A percentile compares a stretch with the other conserved stretches of the same genome.
Conservation (phyloP, 495 filamentous ascomycete genomes). For the Penicillium fimorum region DNA sequence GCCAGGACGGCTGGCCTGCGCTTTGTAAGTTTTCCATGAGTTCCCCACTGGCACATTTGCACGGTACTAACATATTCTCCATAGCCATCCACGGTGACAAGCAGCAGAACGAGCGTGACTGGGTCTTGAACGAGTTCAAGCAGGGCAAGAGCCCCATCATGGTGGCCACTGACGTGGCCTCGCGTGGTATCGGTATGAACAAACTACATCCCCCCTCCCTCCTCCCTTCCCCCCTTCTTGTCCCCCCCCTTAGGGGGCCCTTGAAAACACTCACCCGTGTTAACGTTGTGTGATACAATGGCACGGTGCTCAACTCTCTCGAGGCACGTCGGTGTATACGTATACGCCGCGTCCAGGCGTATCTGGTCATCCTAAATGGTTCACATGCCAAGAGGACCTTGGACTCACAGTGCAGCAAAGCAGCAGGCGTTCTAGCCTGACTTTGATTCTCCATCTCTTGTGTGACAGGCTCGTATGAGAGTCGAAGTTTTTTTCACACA, state of each 20-base stretch:
- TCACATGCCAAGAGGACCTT: constrained; percentile 75
- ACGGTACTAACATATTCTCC: constrained; percentile 43
- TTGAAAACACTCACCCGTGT: constrained; percentile 44
- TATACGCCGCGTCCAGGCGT: constrained; percentile 73
- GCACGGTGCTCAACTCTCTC: constrained; percentile 89
- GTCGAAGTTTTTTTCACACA: constrained; percentile 56
- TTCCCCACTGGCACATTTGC: neutral
- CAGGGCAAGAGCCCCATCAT: constrained; percentile 86
- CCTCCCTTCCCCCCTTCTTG: constrained; percentile 31
- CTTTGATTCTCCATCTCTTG: constrained; percentile 65
- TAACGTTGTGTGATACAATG: constrained; percentile 64
- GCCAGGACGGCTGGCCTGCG: constrained; percentile 98
- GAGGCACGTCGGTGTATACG: constrained; percentile 63
- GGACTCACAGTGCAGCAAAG: constrained; percentile 78
- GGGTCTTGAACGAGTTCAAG: constrained; percentile 99
- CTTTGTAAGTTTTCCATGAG: constrained; percentile 66
- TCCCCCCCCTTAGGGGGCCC: constrained; percentile 29
- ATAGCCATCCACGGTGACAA: constrained; percentile 98
- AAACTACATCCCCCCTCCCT: constrained; percentile 52
- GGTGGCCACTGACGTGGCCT: constrained; percentile 95
- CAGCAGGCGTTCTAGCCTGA: constrained; percentile 55
- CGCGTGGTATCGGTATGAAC: constrained; percentile 99
- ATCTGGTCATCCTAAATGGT: constrained; percentile 71
- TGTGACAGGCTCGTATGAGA: constrained; percentile 71
- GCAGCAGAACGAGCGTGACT: constrained; percentile 98